A percentile compares a stretch with the other conserved stretches of the same genome.
Conservation (phyloP, 2,329 filamentous ascomycete genomes). For the Lasiodiplodia theobromae region DNA sequence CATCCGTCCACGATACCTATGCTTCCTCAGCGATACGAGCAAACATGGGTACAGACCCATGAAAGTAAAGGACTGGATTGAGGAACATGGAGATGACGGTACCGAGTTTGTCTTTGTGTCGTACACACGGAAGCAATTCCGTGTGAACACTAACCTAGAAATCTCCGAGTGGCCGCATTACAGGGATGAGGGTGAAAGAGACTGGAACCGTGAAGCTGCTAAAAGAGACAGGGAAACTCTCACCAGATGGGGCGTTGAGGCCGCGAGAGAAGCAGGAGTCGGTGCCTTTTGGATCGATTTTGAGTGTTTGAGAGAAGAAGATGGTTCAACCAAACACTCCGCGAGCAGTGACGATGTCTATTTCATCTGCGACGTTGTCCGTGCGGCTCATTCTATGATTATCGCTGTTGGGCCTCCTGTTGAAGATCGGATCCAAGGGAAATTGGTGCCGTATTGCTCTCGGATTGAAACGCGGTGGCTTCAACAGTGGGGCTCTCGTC, state of each 20-base stretch:
- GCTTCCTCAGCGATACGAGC: neutral
- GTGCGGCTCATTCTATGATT: constrained; percentile 23
- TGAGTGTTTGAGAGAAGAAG: constrained; percentile 12
- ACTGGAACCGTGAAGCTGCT: neutral
- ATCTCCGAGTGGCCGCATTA: neutral
- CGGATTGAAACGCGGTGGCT: neutral
- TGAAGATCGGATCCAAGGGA: neutral
- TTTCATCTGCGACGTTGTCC: constrained; percentile 19
- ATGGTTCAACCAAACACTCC: neutral
- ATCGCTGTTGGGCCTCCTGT: constrained; percentile 4
- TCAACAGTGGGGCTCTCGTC: constrained; percentile 7
- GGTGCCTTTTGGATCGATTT: constrained; percentile 28
- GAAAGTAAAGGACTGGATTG: constrained; percentile 7
- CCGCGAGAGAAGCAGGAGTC: neutral
- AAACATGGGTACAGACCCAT: neutral
- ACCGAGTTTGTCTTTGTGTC: constrained; percentile 28
- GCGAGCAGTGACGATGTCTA: constrained; percentile 5
- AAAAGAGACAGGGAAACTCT: constrained; percentile 14
- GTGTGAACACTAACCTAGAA: constrained; percentile 4
- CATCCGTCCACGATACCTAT: constrained; percentile 19
- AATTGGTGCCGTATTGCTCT: neutral
- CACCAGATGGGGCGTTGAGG: neutral
- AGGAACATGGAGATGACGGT: constrained; percentile 12
- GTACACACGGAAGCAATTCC: constrained; percentile 28
- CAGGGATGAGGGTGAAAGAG: neutral